These are phyloP conservation scores for Scytalidium lignicola DNA, from an alignment of 2,329 filamentous ascomycete genomes.

Conservation along the genomic window DNA sequence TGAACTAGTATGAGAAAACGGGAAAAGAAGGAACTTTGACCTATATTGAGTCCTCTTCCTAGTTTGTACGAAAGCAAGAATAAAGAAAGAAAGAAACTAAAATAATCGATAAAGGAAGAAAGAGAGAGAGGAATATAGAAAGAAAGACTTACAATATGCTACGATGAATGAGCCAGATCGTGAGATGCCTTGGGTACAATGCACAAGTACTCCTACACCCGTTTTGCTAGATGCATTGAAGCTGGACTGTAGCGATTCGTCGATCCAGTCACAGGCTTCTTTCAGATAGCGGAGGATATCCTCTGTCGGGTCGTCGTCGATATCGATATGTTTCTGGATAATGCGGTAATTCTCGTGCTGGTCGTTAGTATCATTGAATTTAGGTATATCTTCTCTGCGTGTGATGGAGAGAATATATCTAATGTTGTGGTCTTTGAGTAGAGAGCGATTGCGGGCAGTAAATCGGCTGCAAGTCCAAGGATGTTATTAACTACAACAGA, in stretches of 20 bases:
- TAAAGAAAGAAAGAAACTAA: no score
- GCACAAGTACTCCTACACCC: conserved; percentile 13
- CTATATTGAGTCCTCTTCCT: no score
- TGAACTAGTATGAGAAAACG: background rate
- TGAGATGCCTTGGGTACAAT: conserved; percentile 21
- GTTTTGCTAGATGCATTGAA: background rate
- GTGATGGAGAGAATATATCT: conserved; percentile 6
- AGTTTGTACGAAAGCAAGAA: no score
- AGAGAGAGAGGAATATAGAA: no score
- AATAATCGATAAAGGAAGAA: no score
- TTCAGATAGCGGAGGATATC: conserved; percentile 16
- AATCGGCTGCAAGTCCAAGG: conserved; percentile 3
- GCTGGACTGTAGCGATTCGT: conserved; percentile 4
- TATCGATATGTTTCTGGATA: conserved; percentile 12
- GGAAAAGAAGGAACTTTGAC: background rate
- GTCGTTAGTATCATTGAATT: background rate
- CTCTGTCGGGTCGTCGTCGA: conserved; percentile 17
- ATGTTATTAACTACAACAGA: no score
- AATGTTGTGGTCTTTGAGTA: conserved; percentile 3
- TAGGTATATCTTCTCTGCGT: conserved; percentile 1
- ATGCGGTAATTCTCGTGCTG: background rate
- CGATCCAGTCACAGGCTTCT: conserved; percentile 18
- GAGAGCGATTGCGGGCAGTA: conserved; percentile 3
- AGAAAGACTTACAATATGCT: conserved; percentile 15
- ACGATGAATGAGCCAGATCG: conserved; percentile 17